Percentiles rank a stretch among this genome's conserved stretches.
These are phyloP conservation scores for Nepenthes alata DNA, from an alignment of 179 eudicot species.

Conservation along the genomic window DNA sequence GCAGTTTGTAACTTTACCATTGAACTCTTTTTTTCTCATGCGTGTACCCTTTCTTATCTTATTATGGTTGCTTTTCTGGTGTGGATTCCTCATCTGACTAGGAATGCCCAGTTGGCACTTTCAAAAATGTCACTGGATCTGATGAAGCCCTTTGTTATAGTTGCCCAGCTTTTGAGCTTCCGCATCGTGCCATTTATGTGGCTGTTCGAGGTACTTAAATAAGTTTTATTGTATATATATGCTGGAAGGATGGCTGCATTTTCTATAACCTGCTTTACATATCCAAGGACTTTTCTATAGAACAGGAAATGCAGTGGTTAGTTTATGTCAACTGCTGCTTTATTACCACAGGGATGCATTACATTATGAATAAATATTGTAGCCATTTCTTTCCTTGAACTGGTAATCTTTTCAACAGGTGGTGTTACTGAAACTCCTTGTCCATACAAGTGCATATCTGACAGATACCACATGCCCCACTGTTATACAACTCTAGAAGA, in stretches of 20 bases:
- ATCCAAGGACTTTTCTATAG: neutral
- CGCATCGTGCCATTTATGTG: conserved; percentile 62
- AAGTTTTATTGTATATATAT: neutral
- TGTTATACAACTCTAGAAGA: conserved; percentile 92
- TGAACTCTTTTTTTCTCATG: neutral
- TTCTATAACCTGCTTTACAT: neutral
- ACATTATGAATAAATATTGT: neutral
- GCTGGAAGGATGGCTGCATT: no score
- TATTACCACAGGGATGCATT: neutral
- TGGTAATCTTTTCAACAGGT: conserved; percentile 30
- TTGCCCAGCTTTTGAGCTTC: conserved; percentile 72
- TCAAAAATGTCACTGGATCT: conserved; percentile 81
- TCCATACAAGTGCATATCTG: conserved; percentile 92
- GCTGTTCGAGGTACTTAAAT: conserved; percentile 55
- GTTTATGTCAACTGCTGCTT: no score
- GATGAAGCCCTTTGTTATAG: conserved; percentile 48
- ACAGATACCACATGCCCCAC: conserved; percentile 85
- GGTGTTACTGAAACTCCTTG: conserved; percentile 80
- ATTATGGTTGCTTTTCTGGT: neutral
- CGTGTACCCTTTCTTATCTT: neutral
- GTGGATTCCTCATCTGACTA: conserved; percentile 14
- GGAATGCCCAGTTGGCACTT: conserved; percentile 97
- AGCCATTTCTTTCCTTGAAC: neutral
- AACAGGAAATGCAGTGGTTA: no score
- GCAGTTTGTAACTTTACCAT: no score